phyloP scores from a whole-genome alignment of 768 basidiomycete genomes.

The Suillus weaverae region DNA sequence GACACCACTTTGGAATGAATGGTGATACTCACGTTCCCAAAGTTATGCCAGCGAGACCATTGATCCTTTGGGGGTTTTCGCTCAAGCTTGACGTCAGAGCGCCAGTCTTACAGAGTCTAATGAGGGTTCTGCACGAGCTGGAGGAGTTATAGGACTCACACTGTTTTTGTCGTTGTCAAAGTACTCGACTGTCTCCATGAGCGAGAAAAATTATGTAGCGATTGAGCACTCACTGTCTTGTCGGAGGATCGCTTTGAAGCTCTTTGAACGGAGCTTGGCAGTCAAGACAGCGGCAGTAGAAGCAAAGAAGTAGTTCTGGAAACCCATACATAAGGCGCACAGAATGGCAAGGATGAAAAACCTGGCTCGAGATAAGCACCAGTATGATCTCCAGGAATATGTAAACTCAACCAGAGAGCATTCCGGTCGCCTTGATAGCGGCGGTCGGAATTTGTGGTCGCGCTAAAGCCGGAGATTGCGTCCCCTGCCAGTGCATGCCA shows the following conservation, averaged over 20 bases:
- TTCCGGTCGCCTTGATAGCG: neutral
- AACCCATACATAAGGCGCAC: constrained; percentile 34
- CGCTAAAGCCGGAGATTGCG: constrained; percentile 13
- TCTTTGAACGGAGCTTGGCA: constrained; percentile 36
- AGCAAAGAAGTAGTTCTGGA: constrained; percentile 40
- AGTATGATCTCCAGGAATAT: constrained; percentile 28
- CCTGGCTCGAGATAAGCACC: constrained; percentile 31
- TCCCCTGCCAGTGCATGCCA: neutral
- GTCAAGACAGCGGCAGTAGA: constrained; percentile 39
- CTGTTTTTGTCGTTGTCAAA: constrained; percentile 45
- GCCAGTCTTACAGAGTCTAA: constrained; percentile 56
- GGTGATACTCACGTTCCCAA: constrained; percentile 62
- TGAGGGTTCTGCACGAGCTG: neutral
- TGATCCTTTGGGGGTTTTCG: constrained; percentile 88
- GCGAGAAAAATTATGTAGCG: neutral
- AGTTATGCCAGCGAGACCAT: constrained; percentile 84
- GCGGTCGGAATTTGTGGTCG: neutral
- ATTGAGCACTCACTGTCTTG: constrained; percentile 41
- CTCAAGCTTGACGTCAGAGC: constrained; percentile 75
- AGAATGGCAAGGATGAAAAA: constrained; percentile 38
- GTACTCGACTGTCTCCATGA: constrained; percentile 27
- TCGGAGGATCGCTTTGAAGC: constrained; percentile 43
- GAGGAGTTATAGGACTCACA: neutral
- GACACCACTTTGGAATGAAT: neutral
- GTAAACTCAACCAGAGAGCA: constrained; percentile 19